phyloP scores from a whole-genome alignment of 345 rosid genomes.

The Populus alba region DNA sequence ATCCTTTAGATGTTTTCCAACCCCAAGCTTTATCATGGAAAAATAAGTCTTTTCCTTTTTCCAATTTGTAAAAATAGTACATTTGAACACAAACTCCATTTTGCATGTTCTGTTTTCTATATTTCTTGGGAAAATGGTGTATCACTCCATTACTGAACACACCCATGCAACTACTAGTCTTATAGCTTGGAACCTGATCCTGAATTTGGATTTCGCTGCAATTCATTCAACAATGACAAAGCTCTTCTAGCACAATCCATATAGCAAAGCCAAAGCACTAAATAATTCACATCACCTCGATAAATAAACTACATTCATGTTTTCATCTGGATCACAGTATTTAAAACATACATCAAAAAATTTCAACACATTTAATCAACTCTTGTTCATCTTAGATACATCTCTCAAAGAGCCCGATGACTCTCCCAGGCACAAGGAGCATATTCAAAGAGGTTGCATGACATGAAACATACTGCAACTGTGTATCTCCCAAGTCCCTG shows the following conservation, averaged over 20 bases:
- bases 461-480: constrained; percentile 7
- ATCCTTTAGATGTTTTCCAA: too few relatives aligned
- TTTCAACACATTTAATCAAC: constrained; percentile 2
- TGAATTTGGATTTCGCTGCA: constrained; percentile 9
- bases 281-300: constrained; percentile 14
- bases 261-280: neutral
- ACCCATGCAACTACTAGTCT: neutral
- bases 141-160: neutral
- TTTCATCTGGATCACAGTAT: constrained; percentile 15
- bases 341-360: constrained; percentile 17
- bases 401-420: neutral
- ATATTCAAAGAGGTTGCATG: neutral
- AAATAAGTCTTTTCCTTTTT: too few relatives aligned
- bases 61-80: too few relatives aligned
- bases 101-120: too few relatives aligned
- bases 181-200: neutral
- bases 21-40: too few relatives aligned
- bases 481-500: constrained; percentile 16
- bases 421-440: constrained; percentile 4
- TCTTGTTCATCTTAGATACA: constrained; percentile 3
- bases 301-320: constrained; percentile 15
- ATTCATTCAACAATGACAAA: constrained; percentile 14
- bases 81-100: too few relatives aligned
- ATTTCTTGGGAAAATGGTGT: too few relatives aligned
- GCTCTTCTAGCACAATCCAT: neutral